Evolutionary conservation across 1,139 yeast species (phyloP).

Genomic region (Saccharomycopsis hybrid): DNA sequence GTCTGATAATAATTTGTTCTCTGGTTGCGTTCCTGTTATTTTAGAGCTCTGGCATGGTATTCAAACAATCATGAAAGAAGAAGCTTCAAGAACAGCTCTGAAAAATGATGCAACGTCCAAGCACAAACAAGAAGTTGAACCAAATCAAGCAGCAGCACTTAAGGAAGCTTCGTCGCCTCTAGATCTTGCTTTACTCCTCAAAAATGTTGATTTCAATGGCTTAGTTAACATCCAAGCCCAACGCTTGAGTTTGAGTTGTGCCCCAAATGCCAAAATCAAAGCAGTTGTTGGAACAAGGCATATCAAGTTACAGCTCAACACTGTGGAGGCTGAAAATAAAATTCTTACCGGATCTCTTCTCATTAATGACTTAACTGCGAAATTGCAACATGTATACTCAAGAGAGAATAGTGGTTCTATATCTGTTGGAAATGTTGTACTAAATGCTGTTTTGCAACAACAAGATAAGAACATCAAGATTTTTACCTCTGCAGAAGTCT

Average conservation of each 20-base stretch:
- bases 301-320: conserved; percentile 50
- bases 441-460: conserved; percentile 37
- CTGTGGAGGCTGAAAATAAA: conserved; percentile 38
- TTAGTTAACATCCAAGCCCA: conserved; percentile 68
- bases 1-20: conserved; percentile 62
- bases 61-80: conserved; percentile 10
- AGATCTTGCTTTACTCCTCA: conserved; percentile 25
- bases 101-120: neutral
- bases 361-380: conserved; percentile 51
- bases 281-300: conserved; percentile 73
- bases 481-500: conserved; percentile 47
- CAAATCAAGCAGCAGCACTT: neutral
- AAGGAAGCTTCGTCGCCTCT: conserved; percentile 3
- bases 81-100: neutral
- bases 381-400: conserved; percentile 85
- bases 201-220: conserved; percentile 56
- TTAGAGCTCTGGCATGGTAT: conserved; percentile 48
- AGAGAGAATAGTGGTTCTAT: conserved; percentile 81
- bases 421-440: conserved; percentile 43
- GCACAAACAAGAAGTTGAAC: neutral
- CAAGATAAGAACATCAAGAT: conserved; percentile 34
- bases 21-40: conserved; percentile 76
- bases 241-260: conserved; percentile 73
- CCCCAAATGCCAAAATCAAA: conserved; percentile 88
- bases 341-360: conserved; percentile 40